phyloP scores from a whole-genome alignment of 1,284 basidiomycete genomes.

The Crepidotus sp. region DNA sequence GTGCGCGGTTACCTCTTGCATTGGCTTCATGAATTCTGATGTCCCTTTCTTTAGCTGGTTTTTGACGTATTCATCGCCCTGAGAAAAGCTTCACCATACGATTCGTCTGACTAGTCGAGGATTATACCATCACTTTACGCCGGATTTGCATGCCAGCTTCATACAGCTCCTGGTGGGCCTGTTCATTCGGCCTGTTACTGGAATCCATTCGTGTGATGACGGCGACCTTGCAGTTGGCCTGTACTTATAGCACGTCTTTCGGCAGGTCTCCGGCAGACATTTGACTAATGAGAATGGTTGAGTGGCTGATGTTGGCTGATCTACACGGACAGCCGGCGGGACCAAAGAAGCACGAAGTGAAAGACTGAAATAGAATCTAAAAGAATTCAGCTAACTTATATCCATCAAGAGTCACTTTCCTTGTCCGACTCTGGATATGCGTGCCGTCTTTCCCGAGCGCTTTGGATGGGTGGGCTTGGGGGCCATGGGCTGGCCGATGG shows the following conservation, averaged over 20 bases:
- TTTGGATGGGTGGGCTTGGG: constrained; percentile 34
- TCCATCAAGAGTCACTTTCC: not conserved
- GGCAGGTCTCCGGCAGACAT: not conserved
- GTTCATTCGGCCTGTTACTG: constrained; percentile 22
- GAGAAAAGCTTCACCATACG: too few relatives aligned
- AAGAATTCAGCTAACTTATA: too few relatives aligned
- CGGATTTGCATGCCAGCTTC: constrained; percentile 31
- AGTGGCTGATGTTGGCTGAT: not conserved
- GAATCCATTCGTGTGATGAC: constrained; percentile 19
- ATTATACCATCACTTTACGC: constrained; percentile 32
- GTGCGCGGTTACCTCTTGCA: constrained; percentile 28
- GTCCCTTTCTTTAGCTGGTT: constrained; percentile 31
- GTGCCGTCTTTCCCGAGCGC: constrained; percentile 17
- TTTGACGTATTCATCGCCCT: constrained; percentile 35
- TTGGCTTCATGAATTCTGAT: constrained; percentile 36
- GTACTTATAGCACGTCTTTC: not conserved
- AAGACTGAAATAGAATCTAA: not conserved
- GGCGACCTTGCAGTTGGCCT: not conserved
- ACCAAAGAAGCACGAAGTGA: constrained; percentile 7
- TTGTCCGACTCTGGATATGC: constrained; percentile 9
- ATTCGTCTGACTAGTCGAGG: not conserved
- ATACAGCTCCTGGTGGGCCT: constrained; percentile 31
- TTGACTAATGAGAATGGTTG: not conserved
- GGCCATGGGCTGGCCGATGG: constrained; percentile 37
- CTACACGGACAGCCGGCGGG: constrained; percentile 9